Evolutionary conservation across 208 protist genomes (phyloP).

Genomic region (Porcisia hertigi): DNA sequence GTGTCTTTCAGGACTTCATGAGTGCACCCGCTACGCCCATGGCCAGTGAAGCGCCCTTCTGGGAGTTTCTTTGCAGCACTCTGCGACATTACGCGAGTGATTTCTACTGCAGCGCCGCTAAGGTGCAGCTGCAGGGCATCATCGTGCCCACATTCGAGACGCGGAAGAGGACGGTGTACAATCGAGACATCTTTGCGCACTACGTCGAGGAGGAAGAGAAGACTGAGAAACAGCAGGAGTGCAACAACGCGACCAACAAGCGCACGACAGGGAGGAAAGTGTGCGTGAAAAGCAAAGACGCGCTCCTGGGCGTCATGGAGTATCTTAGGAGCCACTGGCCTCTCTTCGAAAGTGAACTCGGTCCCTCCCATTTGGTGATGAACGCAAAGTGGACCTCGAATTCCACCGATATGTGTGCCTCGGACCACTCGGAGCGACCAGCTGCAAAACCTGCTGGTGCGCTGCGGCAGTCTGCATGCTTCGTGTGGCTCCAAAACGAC

Average conservation of each 20-base stretch:
- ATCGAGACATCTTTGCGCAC: conserved; percentile 21
- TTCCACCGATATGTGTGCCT: not conserved
- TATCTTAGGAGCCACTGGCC: conserved; percentile 12
- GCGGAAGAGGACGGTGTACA: not conserved
- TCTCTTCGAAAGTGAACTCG: not conserved
- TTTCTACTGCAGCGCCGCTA: conserved; percentile 12
- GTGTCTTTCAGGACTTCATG: conserved; percentile 11
- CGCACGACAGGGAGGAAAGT: not conserved
- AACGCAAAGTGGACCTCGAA: conserved; percentile 8
- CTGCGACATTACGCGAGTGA: conserved; percentile 17
- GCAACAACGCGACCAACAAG: not conserved
- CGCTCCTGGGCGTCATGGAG: conserved; percentile 1
- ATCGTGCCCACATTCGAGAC: conserved; percentile 21
- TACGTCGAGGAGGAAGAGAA: not conserved
- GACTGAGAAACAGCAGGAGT: not conserved
- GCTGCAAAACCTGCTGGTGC: not conserved
- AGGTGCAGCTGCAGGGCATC: conserved; percentile 27
- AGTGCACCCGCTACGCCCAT: not conserved
- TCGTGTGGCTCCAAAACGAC: conserved; percentile 27
- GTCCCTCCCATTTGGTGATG: conserved; percentile 10
- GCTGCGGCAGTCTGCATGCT: not conserved
- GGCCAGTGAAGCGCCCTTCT: conserved; percentile 25
- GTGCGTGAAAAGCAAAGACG: not conserved
- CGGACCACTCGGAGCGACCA: not conserved
- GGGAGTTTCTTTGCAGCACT: conserved; percentile 23